These are phyloP conservation scores for Dendrocalamus sinicus DNA, from an alignment of 176 grass and related monocot species.

Conservation along the genomic window DNA sequence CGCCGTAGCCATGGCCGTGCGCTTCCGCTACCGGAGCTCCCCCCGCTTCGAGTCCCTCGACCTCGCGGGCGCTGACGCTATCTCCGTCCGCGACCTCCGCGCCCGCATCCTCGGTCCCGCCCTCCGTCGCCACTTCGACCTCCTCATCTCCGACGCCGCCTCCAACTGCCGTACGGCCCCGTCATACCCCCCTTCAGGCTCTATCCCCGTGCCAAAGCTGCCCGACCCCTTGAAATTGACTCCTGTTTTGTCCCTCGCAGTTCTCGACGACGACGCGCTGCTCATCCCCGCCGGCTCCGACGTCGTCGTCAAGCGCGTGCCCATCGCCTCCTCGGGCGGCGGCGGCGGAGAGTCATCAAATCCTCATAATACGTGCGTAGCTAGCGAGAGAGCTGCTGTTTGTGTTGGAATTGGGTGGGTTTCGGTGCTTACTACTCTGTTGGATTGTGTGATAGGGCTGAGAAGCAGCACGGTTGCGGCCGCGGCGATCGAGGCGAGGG, in stretches of 20 bases:
- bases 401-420: not conserved
- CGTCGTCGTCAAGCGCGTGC: constrained; percentile 37
- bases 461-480: not conserved
- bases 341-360: not conserved
- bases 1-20: constrained; percentile 12
- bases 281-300: constrained; percentile 34
- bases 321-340: not conserved
- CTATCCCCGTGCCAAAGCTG: not conserved
- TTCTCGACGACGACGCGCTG: constrained; percentile 16
- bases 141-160: constrained; percentile 28
- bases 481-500: not conserved
- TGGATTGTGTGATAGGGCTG: not conserved
- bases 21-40: constrained; percentile 41
- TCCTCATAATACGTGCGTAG: constrained; percentile 1
- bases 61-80: constrained; percentile 1
- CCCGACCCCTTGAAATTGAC: not conserved
- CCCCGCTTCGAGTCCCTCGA: constrained; percentile 14
- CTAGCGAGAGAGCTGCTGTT: not conserved
- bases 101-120: constrained; percentile 24
- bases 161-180: not conserved
- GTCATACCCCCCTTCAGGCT: no score
- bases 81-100: constrained; percentile 41
- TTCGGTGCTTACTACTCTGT: not conserved
- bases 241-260: constrained; percentile 5
- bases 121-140: constrained; percentile 27